These are phyloP conservation scores for Diaporthe amygdali DNA, from an alignment of 2,329 filamentous ascomycete species.

Conservation along the genomic window DNA sequence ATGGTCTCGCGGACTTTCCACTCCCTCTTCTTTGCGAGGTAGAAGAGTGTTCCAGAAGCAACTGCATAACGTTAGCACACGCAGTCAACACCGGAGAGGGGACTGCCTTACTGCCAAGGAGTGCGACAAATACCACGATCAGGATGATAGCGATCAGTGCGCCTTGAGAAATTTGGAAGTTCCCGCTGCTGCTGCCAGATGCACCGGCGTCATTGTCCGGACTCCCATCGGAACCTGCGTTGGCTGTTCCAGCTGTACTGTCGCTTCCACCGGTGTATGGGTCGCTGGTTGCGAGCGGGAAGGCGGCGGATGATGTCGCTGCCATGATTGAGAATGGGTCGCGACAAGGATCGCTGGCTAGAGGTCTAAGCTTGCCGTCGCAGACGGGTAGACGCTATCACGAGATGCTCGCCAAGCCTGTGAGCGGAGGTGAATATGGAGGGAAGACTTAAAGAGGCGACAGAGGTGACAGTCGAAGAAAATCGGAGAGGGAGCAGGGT, in stretches of 20 bases:
- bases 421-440: not conserved
- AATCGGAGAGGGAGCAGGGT: slow-evolving; percentile 5
- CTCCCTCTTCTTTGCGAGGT: slow-evolving; percentile 82
- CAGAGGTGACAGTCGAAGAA: not conserved
- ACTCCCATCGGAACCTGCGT: slow-evolving; percentile 27
- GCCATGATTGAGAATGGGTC: slow-evolving; percentile 42
- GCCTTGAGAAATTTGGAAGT: slow-evolving; percentile 69
- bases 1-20: slow-evolving; percentile 80
- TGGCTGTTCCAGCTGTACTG: slow-evolving; percentile 36
- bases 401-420: not conserved
- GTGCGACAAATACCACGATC: slow-evolving; percentile 68
- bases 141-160: slow-evolving; percentile 77
- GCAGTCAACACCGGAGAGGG: not conserved
- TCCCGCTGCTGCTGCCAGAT: slow-evolving; percentile 60
- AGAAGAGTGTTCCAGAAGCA: slow-evolving; percentile 72
- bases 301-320: slow-evolving; percentile 39
- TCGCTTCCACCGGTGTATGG: slow-evolving; percentile 41
- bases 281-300: slow-evolving; percentile 49
- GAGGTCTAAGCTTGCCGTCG: not conserved
- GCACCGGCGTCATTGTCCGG: slow-evolving; percentile 67
- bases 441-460: not conserved
- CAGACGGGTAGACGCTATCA: not conserved
- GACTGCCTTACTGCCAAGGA: slow-evolving; percentile 68
- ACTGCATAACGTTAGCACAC: slow-evolving; percentile 48
- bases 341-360: not conserved